Percentiles rank a stretch among this genome's conserved stretches.
Conservation (phyloP, 2,329 filamentous ascomycete species). For the Aspergillus awamori region DNA sequence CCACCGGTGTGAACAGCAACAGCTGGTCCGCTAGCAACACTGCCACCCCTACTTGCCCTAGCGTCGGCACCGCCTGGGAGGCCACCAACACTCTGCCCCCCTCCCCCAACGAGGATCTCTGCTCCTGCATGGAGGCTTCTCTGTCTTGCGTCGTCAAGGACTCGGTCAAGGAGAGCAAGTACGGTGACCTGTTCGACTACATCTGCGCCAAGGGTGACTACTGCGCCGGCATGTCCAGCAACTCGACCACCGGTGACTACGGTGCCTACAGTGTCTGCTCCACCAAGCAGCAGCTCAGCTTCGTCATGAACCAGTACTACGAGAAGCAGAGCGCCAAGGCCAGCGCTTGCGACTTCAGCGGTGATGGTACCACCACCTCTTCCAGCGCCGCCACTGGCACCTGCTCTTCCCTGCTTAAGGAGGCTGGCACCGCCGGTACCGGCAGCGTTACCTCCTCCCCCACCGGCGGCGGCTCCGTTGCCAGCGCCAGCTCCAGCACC, state of each 20-base stretch:
- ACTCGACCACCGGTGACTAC: constrained; percentile 47
- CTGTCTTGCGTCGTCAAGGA: constrained; percentile 70
- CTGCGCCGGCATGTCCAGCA: constrained; percentile 45
- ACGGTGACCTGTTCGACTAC: constrained; percentile 66
- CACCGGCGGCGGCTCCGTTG: constrained; percentile 28
- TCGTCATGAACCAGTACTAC: constrained; percentile 53
- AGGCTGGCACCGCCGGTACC: constrained; percentile 46
- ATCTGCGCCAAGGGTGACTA: constrained; percentile 43
- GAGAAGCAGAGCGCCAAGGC: constrained; percentile 34
- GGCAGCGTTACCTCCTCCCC: constrained; percentile 43
- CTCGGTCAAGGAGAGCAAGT: constrained; percentile 57
- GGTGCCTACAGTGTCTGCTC: constrained; percentile 55
- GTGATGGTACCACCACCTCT: constrained; percentile 42
- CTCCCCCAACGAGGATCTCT: constrained; percentile 75
- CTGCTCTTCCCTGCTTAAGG: constrained; percentile 40
- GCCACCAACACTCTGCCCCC: constrained; percentile 74
- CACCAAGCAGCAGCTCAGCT: constrained; percentile 49
- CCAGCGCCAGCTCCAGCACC: constrained; percentile 21
- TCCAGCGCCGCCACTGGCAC: constrained; percentile 33
- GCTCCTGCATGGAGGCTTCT: constrained; percentile 79
- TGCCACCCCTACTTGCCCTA: constrained; percentile 70
- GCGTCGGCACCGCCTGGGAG: constrained; percentile 66
- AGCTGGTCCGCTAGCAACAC: constrained; percentile 76
- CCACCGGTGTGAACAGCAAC: constrained; percentile 65
- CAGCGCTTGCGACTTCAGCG: constrained; percentile 50